Base-by-base conservation (phyloP, 345 rosid species). In the Salix exigua region DNA sequence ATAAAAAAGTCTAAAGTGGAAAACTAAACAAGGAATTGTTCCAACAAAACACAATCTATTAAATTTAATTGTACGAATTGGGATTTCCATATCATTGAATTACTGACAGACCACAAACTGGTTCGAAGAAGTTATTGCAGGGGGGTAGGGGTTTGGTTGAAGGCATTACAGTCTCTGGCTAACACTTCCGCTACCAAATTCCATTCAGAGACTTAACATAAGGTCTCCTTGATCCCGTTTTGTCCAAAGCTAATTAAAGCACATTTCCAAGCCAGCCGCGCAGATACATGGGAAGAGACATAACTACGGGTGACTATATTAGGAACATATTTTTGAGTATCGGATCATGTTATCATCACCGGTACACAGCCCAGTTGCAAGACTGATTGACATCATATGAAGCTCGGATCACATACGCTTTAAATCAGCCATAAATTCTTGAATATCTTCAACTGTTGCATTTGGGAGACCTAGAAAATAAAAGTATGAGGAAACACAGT, bases 391-490 rank as follows among this genome's bases (percentile, higher is more conserved):
- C 51, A 51, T 40, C 23, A 14, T 42, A 44, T 44, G 72, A 51
- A 44, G 63, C 67, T 88, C 85, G 38, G 64, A 68, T 89, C 85
- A 89, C 78, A 84, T 76, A 28, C 83, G 86, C 88, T 80, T 91
- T 77, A 92, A 60, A 66, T 81, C 89, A 0, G 82, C 81, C 21
- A 89, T 25, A 85, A 89, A 88, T 55, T 72, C 85, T 75, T 85
- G 83, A 60, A 92, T 86, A 83, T 89, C 90, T 82, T 88, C 92
- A 83, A 88, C 77, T 30, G 87, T 87, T 19, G 63, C 81, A 64
- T 64, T 80, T 65, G 73, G 51, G 60, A 87, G 85, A 70, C 86
- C 92, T 88, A 76, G 79, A 81, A 73, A 68, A 61, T 44, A 65
- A 42, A 37, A 72, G 44, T 14, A 71, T 48, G 35, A 74, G 30